Evolutionary conservation across 345 rosid genomes (phyloP).

Genomic region (Anacardium occidentale): DNA sequence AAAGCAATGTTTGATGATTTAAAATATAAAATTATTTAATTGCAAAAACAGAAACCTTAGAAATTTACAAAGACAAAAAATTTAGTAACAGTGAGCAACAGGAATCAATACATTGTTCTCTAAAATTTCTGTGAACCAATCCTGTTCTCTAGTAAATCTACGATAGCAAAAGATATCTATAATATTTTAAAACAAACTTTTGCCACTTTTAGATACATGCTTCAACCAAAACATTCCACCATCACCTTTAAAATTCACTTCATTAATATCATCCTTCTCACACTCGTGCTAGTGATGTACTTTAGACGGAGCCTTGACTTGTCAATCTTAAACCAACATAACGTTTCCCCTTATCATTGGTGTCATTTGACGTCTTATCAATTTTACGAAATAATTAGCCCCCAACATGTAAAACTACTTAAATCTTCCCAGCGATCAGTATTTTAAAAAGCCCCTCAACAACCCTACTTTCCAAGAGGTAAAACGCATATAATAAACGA

Average conservation of each 20-base stretch:
- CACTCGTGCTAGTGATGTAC: background rate
- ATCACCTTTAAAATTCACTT: constrained; percentile 18
- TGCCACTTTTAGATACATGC: background rate
- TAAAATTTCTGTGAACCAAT: background rate
- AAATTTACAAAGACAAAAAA: background rate
- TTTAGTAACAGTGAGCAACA: background rate
- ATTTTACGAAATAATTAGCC: background rate
- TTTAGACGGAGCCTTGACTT: background rate
- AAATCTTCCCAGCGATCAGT: background rate
- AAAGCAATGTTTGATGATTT: background rate
- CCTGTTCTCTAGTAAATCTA: background rate
- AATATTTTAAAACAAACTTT: background rate
- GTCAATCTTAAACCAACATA: background rate
- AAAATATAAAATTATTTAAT: background rate
- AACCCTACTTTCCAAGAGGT: background rate
- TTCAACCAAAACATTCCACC: background rate
- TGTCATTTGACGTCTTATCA: constrained; percentile 11
- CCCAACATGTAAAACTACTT: background rate
- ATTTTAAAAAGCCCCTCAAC: constrained; percentile 1
- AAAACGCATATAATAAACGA: constrained; percentile 3
- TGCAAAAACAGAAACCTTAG: background rate
- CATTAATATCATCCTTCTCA: background rate
- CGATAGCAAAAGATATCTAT: background rate
- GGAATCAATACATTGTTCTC: background rate
- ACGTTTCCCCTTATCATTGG: background rate